Evolutionary conservation across 192 early-diverging fungal species (phyloP).

Genomic region (Coemansia nantahalensis): DNA sequence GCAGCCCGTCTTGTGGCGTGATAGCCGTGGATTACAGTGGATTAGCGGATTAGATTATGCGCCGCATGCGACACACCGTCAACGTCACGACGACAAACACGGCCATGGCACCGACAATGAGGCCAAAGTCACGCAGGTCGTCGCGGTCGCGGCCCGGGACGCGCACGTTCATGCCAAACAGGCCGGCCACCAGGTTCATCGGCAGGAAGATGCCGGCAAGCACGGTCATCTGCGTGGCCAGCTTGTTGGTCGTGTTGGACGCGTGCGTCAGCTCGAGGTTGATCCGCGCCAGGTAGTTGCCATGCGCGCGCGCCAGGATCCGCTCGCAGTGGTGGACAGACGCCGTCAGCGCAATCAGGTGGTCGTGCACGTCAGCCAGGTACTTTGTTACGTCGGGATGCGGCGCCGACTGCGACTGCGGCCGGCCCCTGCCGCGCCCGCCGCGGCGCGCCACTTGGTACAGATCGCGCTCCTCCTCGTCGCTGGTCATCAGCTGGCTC

Average conservation of each 20-base stretch:
- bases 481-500: conserved; percentile 52
- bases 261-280: conserved; percentile 75
- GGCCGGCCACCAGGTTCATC: conserved; percentile 65
- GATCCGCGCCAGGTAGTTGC: conserved; percentile 86
- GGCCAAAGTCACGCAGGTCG: conserved; percentile 38
- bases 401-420: neutral
- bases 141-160: conserved; percentile 63
- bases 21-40: too few species aligned
- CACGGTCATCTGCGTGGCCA: conserved; percentile 44
- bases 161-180: conserved; percentile 71
- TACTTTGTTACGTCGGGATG: conserved; percentile 32
- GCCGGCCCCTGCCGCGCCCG: neutral
- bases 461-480: conserved; percentile 49
- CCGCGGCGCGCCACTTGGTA: conserved; percentile 25
- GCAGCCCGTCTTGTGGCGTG: too few species aligned
- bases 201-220: conserved; percentile 60
- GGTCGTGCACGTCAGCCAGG: conserved; percentile 53
- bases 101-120: conserved; percentile 34
- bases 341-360: conserved; percentile 77
- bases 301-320: conserved; percentile 72
- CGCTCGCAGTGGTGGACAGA: conserved; percentile 79
- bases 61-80: conserved; percentile 39
- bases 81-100: conserved; percentile 31
- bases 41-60: conserved; percentile 34
- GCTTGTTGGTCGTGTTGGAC: conserved; percentile 48